Evolutionary conservation across 768 basidiomycete genomes (phyloP), one percentile per base, ranked within the genome.

Genomic region (Mycena vulgaris): DNA sequence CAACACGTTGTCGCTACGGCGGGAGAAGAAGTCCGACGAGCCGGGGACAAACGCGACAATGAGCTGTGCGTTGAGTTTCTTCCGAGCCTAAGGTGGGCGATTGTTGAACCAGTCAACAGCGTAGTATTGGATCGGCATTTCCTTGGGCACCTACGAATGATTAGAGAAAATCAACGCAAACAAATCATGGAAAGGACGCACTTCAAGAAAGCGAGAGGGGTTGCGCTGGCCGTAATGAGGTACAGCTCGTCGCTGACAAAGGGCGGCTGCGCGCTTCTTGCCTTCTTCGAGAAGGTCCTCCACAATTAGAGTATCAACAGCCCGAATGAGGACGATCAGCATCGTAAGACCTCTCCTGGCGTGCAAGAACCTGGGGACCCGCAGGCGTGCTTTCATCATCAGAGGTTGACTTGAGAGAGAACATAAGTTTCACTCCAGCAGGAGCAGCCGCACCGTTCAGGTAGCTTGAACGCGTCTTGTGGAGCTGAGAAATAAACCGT

Each of bases 391-490:
- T 23, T 37, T 68, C 66, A 30, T 49, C 49, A 17, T 68, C 66
- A 5, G 66, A 68, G 17, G 66, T 68, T 2, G 58, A 59, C 58
- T 68, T 68, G 48, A 27, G 27, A 13, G n/a, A 37, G 30, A 71
- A 57, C 31, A 71, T 0, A 14, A 49, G 28, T n/a, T 71, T 10
- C 45, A 67, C 1, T 9, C 70, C 35, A 16, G 37, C 21, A 47
- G 65, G 59, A 25, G 57, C n/a, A 21, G 35, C 35, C 9, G 35
- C 2, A 8, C 17, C 40, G 13, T 59, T 23, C 10, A 69, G 31
- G 30, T 56, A 63, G 5, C 0, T 13, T 21, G 10, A 30, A 16
- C 56, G 55, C 5, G 14, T 19, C 17, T 1, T 21, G 16, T 64
- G 14, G 48, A 63, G 68, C 68, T 69, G 35, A 1, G 14, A 47